Percentiles rank a stretch among this genome's conserved stretches.
phyloP scores from a whole-genome alignment of 768 basidiomycete species.

The Lentinula edodes region DNA sequence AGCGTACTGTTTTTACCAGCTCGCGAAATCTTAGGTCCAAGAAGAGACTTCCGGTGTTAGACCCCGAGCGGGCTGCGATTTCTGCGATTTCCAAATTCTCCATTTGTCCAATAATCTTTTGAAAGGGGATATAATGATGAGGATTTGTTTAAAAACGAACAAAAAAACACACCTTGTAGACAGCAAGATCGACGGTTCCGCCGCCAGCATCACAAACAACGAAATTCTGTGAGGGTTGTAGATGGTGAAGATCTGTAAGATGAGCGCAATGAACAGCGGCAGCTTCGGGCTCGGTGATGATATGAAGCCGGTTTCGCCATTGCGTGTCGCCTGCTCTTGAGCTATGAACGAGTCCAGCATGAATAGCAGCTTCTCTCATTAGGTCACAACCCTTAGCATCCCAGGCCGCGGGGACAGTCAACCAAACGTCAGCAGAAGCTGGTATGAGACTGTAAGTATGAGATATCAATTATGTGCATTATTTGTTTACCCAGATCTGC shows the following conservation, averaged over 20 bases:
- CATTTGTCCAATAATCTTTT: constrained; percentile 70
- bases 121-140: background rate
- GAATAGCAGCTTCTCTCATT: constrained; percentile 82
- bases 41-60: constrained; percentile 84
- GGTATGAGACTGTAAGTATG: constrained; percentile 1
- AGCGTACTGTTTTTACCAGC: constrained; percentile 52
- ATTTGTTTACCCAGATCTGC: constrained; percentile 70
- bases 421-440: constrained; percentile 82
- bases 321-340: constrained; percentile 60
- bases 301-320: constrained; percentile 72
- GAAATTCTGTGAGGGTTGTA: constrained; percentile 79
- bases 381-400: constrained; percentile 80
- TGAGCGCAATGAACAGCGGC: constrained; percentile 89
- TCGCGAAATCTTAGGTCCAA: constrained; percentile 83
- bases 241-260: constrained; percentile 72
- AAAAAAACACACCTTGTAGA: constrained; percentile 44
- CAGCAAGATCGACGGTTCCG: constrained; percentile 61
- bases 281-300: constrained; percentile 56
- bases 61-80: constrained; percentile 82
- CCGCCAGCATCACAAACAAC: constrained; percentile 92
- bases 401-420: constrained; percentile 90
- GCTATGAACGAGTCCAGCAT: constrained; percentile 73
- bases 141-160: background rate
- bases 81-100: constrained; percentile 86
- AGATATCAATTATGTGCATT: background rate